These are phyloP conservation scores for Aaosphaeria pasadenensis DNA, from an alignment of 2,329 filamentous ascomycete species.

Conservation along the genomic window DNA sequence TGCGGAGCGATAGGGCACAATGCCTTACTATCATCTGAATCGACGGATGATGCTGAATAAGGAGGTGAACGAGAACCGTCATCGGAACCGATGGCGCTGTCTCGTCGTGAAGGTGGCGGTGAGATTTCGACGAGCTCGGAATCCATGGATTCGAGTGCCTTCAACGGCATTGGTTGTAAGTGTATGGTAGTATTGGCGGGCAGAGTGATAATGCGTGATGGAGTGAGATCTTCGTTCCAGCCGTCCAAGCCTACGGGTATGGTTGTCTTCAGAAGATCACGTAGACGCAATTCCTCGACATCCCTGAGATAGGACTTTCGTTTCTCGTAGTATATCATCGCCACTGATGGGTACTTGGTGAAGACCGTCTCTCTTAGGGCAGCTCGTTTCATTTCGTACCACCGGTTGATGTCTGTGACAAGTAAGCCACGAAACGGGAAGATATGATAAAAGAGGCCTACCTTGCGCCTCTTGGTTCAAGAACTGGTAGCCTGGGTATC, in stretches of 20 bases:
- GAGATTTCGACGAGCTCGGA: neutral
- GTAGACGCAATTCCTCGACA: slow-evolving; percentile 16
- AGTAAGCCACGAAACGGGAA: neutral
- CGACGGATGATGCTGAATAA: neutral
- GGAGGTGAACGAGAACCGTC: neutral
- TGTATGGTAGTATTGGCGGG: neutral
- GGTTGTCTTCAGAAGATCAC: slow-evolving; percentile 9
- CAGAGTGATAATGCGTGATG: neutral
- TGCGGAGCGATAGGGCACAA: neutral
- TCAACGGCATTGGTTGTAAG: neutral
- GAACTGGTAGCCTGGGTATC: slow-evolving; percentile 11
- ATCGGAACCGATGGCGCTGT: neutral
- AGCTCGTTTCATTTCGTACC: slow-evolving; percentile 15
- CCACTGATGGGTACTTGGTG: slow-evolving; percentile 15
- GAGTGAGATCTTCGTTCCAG: slow-evolving; percentile 9
- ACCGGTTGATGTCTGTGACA: slow-evolving; percentile 7
- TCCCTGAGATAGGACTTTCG: slow-evolving; percentile 9
- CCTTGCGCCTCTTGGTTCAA: neutral
- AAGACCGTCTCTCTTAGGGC: slow-evolving; percentile 18
- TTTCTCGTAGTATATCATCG: slow-evolving; percentile 18
- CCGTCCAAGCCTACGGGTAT: slow-evolving; percentile 15
- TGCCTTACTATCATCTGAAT: neutral
- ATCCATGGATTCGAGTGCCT: neutral
- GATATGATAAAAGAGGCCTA: neutral
- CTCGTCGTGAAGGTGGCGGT: neutral